Percentiles rank a stretch among this genome's conserved stretches.
Evolutionary conservation across 371 early-diverging fungal species (phyloP).

Genomic region (Mucor racemosus): DNA sequence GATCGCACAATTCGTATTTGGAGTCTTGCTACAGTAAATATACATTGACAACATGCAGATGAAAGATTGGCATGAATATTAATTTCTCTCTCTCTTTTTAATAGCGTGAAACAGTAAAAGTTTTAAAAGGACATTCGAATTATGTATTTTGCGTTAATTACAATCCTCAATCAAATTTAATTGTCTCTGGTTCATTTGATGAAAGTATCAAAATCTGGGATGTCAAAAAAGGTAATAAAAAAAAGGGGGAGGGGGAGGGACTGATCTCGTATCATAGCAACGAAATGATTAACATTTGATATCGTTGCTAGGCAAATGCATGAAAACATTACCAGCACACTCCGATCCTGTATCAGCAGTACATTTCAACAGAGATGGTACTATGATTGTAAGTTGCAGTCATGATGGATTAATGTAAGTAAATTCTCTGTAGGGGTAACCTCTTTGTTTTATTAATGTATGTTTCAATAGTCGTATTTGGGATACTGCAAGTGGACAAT

Average conservation of each 20-base stretch:
- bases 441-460: neutral
- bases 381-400: conserved; percentile 93
- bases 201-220: conserved; percentile 98
- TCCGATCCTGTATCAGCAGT: conserved; percentile 96
- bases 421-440: no score
- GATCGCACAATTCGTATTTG: conserved; percentile 94
- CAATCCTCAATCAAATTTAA: conserved; percentile 90
- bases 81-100: neutral
- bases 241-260: no score
- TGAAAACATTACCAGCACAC: conserved; percentile 92
- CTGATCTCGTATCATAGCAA: neutral
- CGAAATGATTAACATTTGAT: neutral
- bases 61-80: neutral
- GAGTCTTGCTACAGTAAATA: conserved; percentile 73
- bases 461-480: conserved; percentile 82
- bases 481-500: conserved; percentile 96
- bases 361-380: conserved; percentile 96
- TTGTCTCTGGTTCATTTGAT: conserved; percentile 98
- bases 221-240: conserved; percentile 74
- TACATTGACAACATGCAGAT: neutral
- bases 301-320: conserved; percentile 73
- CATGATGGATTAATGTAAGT: conserved; percentile 94
- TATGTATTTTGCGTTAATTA: conserved; percentile 98
- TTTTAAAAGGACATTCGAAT: conserved; percentile 90
- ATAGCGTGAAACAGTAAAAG: conserved; percentile 76